Percentiles rank a stretch among this genome's conserved stretches.
These are phyloP conservation scores for Candida multigemmis DNA, from an alignment of 805 yeast species.

Conservation along the genomic window DNA sequence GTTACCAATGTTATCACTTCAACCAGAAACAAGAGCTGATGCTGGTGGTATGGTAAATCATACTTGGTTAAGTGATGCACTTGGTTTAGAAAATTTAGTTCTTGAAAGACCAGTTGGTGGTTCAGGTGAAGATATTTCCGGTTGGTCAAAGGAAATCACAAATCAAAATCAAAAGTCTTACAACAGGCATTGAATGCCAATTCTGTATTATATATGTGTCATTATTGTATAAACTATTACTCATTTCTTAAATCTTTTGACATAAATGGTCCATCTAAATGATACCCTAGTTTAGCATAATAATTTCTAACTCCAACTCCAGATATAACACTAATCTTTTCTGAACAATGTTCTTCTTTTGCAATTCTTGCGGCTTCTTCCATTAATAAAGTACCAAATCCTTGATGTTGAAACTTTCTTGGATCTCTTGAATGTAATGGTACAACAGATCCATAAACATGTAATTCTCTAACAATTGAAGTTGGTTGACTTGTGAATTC, in stretches of 20 bases:
- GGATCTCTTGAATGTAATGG: slow-evolving; percentile 96
- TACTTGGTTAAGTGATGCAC: slow-evolving; percentile 73
- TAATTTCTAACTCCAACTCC: slow-evolving; percentile 98
- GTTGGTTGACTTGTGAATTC: slow-evolving; percentile 81
- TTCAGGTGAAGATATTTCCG: slow-evolving; percentile 81
- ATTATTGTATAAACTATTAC: slow-evolving; percentile 1
- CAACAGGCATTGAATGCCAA: not conserved
- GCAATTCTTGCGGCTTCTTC: slow-evolving; percentile 98
- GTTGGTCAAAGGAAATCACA: slow-evolving; percentile 71
- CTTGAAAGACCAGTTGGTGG: slow-evolving; percentile 72
- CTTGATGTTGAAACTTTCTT: slow-evolving; percentile 97
- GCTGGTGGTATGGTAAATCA: slow-evolving; percentile 94
- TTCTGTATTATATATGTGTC: not conserved
- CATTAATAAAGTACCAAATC: slow-evolving; percentile 94
- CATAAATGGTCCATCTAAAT: slow-evolving; percentile 94
- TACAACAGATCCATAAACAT: slow-evolving; percentile 95
- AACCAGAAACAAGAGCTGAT: slow-evolving; percentile 80
- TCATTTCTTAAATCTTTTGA: slow-evolving; percentile 38
- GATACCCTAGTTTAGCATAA: slow-evolving; percentile 86
- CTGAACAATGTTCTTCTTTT: slow-evolving; percentile 87
- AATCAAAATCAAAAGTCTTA: slow-evolving; percentile 1
- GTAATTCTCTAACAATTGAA: slow-evolving; percentile 92
- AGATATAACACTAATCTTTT: slow-evolving; percentile 85
- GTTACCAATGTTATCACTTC: slow-evolving; percentile 71
- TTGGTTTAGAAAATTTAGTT: slow-evolving; percentile 61